A percentile compares a stretch with the other conserved stretches of the same genome.
Conservation (phyloP, 805 yeast genomes). For the Brettanomyces custersianus region DNA sequence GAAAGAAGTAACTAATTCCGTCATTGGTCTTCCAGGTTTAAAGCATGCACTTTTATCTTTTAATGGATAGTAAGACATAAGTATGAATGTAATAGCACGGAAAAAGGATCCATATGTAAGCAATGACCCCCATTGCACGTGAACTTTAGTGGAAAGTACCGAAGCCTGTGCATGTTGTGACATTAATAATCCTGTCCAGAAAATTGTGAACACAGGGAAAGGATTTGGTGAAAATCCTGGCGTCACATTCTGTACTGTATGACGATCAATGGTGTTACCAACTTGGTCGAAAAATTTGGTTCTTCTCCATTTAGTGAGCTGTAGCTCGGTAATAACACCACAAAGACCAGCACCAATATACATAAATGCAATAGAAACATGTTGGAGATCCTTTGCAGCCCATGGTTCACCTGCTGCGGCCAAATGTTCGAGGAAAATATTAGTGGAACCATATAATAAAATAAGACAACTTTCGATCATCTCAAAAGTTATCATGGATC, state of each 20-base stretch:
- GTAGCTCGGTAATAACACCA: slow-evolving; percentile 75
- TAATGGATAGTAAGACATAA: slow-evolving; percentile 39
- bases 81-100: slow-evolving; percentile 54
- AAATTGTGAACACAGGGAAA: slow-evolving; percentile 85
- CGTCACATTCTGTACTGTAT: slow-evolving; percentile 24
- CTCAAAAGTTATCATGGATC: slow-evolving; percentile 65
- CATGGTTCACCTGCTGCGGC: slow-evolving; percentile 72
- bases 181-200: slow-evolving; percentile 96
- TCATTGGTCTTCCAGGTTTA: slow-evolving; percentile 66
- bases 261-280: slow-evolving; percentile 12
- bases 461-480: slow-evolving; percentile 71
- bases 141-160: slow-evolving; percentile 65
- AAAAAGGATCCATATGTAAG: slow-evolving; percentile 76
- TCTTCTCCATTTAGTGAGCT: slow-evolving; percentile 51
- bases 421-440: slow-evolving; percentile 84
- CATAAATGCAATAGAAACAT: slow-evolving; percentile 84
- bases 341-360: slow-evolving; percentile 88
- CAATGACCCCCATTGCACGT: slow-evolving; percentile 87
- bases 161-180: slow-evolving; percentile 89
- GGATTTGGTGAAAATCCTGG: slow-evolving; percentile 90
- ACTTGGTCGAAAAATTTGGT: slow-evolving; percentile 17
- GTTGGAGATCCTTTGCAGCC: slow-evolving; percentile 87
- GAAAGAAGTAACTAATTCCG: slow-evolving; percentile 76
- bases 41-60: slow-evolving; percentile 17
- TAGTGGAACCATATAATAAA: slow-evolving; percentile 82